A percentile compares a stretch with the other conserved stretches of the same genome.
These are phyloP conservation scores for Ailanthus altissimus DNA, from an alignment of 345 rosid genomes.

Conservation along the genomic window DNA sequence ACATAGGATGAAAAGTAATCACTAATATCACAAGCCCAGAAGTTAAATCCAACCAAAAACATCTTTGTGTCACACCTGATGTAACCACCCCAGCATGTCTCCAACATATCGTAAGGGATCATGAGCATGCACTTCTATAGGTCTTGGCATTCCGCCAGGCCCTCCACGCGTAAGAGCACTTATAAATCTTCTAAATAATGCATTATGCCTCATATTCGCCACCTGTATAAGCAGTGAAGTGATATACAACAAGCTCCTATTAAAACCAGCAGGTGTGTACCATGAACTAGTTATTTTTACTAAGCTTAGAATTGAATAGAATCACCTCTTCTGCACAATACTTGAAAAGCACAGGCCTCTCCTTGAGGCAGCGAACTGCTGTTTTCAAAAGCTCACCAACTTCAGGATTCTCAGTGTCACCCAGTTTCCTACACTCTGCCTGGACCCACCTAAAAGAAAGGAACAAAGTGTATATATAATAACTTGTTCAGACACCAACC, in stretches of 20 bases:
- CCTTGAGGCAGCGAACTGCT: constrained; percentile 85
- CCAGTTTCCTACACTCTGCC: constrained; percentile 93
- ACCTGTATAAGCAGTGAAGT: constrained; percentile 49
- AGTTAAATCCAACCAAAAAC: constrained; percentile 14
- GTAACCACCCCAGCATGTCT: constrained; percentile 99
- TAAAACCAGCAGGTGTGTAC: constrained; percentile 10
- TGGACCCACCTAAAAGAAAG: constrained; percentile 88
- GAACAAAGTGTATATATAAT: constrained; percentile 4
- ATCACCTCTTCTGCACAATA: constrained; percentile 99
- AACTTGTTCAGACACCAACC: constrained; percentile 1
- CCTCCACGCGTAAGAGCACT: constrained; percentile 99
- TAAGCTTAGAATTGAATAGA: constrained; percentile 20
- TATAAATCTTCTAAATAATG: constrained; percentile 93
- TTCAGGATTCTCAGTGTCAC: constrained; percentile 95
- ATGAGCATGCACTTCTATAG: constrained; percentile 99
- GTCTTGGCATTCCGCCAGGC: constrained; percentile 97
- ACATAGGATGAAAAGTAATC: neutral
- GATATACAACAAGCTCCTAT: constrained; percentile 13
- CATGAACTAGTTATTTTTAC: neutral
- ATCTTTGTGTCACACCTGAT: constrained; percentile 66
- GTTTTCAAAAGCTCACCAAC: constrained; percentile 79
- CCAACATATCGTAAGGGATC: constrained; percentile 97
- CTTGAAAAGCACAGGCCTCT: constrained; percentile 95
- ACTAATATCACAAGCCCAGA: constrained; percentile 16
- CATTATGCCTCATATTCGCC: constrained; percentile 96